phyloP scores from a whole-genome alignment of 352 stramenopile species.

The Phytophthora pluvialis region DNA sequence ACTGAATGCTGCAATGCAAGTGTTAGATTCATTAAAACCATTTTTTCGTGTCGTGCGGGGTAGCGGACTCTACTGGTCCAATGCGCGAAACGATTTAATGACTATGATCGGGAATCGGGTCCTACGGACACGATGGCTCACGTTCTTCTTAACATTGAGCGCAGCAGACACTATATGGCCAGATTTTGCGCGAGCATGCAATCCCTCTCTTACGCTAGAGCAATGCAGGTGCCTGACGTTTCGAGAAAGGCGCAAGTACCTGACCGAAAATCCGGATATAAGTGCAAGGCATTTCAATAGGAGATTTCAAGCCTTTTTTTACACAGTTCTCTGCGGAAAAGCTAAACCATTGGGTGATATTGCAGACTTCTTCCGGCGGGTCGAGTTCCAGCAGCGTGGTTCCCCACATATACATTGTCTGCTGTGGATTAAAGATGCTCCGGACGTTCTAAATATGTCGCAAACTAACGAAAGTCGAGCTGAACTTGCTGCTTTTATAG shows the following conservation, averaged over 20 bases:
- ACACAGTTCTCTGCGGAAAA: constrained; percentile 1
- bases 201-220: constrained; percentile 11
- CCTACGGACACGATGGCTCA: constrained; percentile 19
- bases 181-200: constrained; percentile 29
- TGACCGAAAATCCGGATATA: constrained; percentile 6
- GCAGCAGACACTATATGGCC: constrained; percentile 37
- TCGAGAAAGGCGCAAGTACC: background rate
- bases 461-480: background rate
- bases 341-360: constrained; percentile 3
- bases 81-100: constrained; percentile 22
- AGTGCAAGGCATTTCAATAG: constrained; percentile 3
- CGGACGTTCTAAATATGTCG: constrained; percentile 3
- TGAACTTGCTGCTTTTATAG: constrained; percentile 9
- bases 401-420: constrained; percentile 2
- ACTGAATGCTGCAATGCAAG: constrained; percentile 26
- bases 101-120: constrained; percentile 23
- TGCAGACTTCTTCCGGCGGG: constrained; percentile 1
- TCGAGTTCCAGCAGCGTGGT: constrained; percentile 1
- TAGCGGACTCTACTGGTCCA: constrained; percentile 19
- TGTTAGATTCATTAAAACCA: constrained; percentile 5
- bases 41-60: constrained; percentile 16
- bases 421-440: background rate
- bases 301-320: constrained; percentile 13
- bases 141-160: constrained; percentile 37
- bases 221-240: background rate